phyloP scores from a whole-genome alignment of 1,284 basidiomycete species.

The Coriolopsis trogii region DNA sequence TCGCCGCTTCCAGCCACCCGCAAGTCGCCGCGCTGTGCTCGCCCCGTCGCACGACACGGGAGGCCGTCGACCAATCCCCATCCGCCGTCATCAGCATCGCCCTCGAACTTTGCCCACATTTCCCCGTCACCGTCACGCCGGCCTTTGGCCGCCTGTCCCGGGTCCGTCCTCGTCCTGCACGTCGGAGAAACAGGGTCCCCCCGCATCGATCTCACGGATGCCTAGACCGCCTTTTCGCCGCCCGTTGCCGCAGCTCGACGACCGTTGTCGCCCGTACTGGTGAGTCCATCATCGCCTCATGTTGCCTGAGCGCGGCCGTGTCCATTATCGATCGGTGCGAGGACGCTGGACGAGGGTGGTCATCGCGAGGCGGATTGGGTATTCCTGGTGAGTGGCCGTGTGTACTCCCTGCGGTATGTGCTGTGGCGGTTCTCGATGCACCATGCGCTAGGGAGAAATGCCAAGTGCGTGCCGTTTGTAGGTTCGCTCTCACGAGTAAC shows the following conservation, averaged over 20 bases:
- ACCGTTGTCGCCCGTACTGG: constrained; percentile 6
- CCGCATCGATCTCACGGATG: constrained; percentile 8
- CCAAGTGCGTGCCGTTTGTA: no score
- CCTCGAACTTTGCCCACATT: constrained; percentile 19
- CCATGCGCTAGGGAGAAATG: no score
- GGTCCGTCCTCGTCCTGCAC: constrained; percentile 4
- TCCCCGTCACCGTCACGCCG: constrained; percentile 8
- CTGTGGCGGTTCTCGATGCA: no score
- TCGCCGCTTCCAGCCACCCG: constrained; percentile 1
- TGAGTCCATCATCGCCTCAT: constrained; percentile 11
- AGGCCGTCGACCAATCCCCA: background rate
- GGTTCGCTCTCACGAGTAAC: no score
- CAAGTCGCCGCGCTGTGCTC: constrained; percentile 2
- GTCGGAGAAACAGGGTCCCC: constrained; percentile 3
- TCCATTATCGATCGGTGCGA: background rate
- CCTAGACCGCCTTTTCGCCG: constrained; percentile 11
- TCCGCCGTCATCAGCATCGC: constrained; percentile 2
- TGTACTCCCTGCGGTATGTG: no score
- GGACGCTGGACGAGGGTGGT: no score
- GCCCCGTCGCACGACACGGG: background rate
- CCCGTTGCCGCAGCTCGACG: constrained; percentile 6
- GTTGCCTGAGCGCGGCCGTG: background rate
- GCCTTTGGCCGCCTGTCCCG: constrained; percentile 9
- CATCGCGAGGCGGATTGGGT: no score
- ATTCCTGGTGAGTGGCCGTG: no score